Evolutionary conservation across 1,139 yeast species (phyloP).

Genomic region (Blastobotrys arbuscula): DNA sequence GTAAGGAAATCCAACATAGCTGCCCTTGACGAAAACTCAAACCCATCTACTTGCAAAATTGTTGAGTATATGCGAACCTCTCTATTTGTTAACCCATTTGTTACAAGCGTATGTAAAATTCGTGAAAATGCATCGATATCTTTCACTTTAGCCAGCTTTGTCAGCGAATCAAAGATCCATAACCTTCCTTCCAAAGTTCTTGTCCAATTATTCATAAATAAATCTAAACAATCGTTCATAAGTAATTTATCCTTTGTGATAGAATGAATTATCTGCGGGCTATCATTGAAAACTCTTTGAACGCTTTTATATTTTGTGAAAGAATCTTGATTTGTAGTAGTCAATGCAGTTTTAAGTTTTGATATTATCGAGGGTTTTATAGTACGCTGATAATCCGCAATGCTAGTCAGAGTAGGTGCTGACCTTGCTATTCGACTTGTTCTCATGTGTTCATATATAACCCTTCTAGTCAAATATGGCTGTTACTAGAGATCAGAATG

Average conservation of each 20-base stretch:
- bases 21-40: not conserved
- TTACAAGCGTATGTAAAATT: constrained; percentile 3
- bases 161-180: constrained; percentile 7
- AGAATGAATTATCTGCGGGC: not conserved
- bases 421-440: not conserved
- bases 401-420: not conserved
- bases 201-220: constrained; percentile 1
- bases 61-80: constrained; percentile 8
- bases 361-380: not conserved
- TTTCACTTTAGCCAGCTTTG: constrained; percentile 5
- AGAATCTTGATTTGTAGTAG: too few species aligned
- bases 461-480: too few species aligned
- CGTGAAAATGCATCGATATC: constrained; percentile 1
- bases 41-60: constrained; percentile 1
- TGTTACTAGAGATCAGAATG: too few species aligned
- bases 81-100: constrained; percentile 1
- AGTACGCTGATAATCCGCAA: too few species aligned
- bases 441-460: not conserved
- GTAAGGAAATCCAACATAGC: not conserved
- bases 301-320: not conserved
- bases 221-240: not conserved
- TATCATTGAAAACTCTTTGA: not conserved
- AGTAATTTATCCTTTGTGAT: not conserved
- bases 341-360: not conserved
- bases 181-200: constrained; percentile 1